Percentiles rank a stretch among this genome's conserved stretches.
These are phyloP conservation scores for Dendrobium officinale DNA, from an alignment of 106 monocot genomes.

Conservation along the genomic window DNA sequence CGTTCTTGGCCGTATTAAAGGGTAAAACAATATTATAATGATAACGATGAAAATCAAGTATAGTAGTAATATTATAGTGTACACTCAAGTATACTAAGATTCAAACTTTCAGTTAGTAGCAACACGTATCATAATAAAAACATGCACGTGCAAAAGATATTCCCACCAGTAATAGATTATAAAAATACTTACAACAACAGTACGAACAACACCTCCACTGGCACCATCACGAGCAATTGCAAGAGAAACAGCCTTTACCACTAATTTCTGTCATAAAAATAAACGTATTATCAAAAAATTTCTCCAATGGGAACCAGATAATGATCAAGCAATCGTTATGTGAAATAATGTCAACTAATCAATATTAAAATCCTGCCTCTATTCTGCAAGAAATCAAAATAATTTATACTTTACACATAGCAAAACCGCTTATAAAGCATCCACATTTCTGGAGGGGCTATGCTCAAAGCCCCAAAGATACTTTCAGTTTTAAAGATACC, in stretches of 20 bases:
- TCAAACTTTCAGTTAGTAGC: too few relatives aligned
- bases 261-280: conserved; percentile 46
- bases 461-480: too few relatives aligned
- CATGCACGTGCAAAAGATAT: too few relatives aligned
- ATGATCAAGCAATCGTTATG: neutral
- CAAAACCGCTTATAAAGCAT: neutral
- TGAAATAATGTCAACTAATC: neutral
- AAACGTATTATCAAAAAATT: neutral
- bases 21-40: too few relatives aligned
- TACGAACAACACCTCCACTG: conserved; percentile 94
- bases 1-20: too few relatives aligned
- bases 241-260: conserved; percentile 86
- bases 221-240: conserved; percentile 94
- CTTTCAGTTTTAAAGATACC: too few relatives aligned
- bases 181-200: conserved; percentile 62
- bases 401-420: neutral
- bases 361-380: neutral
- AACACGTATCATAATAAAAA: too few relatives aligned
- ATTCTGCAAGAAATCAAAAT: neutral
- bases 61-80: too few relatives aligned
- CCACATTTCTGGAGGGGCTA: neutral
- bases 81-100: too few relatives aligned
- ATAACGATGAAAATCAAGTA: too few relatives aligned
- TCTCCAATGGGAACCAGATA: neutral
- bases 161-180: too few relatives aligned